Conservation (phyloP, 345 rosid genomes). For the Melastoma malabathricum region DNA sequence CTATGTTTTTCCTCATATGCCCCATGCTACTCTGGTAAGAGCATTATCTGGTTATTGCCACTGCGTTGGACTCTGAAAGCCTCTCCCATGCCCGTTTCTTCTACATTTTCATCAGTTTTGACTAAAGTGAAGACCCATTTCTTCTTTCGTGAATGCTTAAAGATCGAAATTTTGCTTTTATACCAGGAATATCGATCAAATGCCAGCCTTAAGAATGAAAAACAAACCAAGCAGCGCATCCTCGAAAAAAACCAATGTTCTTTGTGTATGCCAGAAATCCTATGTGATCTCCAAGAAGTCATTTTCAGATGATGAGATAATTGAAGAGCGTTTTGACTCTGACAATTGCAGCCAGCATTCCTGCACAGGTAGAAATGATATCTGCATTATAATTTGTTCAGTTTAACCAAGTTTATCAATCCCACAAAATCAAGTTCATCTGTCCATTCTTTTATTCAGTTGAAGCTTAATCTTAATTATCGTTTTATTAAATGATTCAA, state of each 20-base stretch:
- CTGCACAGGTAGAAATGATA: background rate
- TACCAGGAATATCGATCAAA: constrained; percentile 28
- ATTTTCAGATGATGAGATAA: constrained; percentile 19
- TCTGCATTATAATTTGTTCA: no score
- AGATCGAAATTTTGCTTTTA: constrained; percentile 22
- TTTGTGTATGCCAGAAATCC: constrained; percentile 40
- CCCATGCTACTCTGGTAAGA: no score
- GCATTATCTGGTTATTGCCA: no score
- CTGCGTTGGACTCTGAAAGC: no score
- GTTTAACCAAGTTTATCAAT: no score
- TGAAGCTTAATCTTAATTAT: no score
- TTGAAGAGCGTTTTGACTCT: constrained; percentile 22
- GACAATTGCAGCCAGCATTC: constrained; percentile 14
- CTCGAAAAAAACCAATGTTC: constrained; percentile 35
- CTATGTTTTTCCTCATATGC: no score
- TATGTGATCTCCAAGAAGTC: constrained; percentile 35
- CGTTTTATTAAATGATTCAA: no score
- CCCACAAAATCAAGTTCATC: no score
- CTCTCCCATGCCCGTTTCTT: no score
- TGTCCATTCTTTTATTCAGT: no score
- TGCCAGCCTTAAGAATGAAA: constrained; percentile 70
- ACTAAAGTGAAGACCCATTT: constrained; percentile 15
- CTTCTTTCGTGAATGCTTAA: constrained; percentile 30
- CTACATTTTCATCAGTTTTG: constrained; percentile 18
- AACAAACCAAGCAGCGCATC: constrained; percentile 28